Percentiles rank a stretch among this genome's conserved stretches.
Evolutionary conservation across 1,284 basidiomycete species (phyloP).

Genomic region (Neonothopanus nambi): DNA sequence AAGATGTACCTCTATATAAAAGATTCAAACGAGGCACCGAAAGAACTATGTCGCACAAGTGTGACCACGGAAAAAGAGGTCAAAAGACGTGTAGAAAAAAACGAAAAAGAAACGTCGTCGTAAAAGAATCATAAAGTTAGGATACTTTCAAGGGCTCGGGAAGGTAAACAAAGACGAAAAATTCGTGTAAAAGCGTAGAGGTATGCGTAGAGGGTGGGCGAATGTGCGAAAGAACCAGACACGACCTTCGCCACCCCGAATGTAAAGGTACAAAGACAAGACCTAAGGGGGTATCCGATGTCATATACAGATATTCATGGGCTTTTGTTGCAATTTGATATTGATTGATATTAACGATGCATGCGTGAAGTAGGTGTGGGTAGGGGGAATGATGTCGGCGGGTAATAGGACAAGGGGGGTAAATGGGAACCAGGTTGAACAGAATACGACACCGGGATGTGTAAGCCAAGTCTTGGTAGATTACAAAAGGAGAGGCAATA

Average conservation of each 20-base stretch:
- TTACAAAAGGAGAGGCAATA: conserved; percentile 6
- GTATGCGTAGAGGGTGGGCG: no score
- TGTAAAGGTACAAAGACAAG: conserved; percentile 1
- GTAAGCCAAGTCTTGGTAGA: conserved; percentile 8
- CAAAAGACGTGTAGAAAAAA: no score
- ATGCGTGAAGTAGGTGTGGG: conserved; percentile 6
- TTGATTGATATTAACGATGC: conserved; percentile 7
- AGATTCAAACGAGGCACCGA: no score
- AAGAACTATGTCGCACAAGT: no score
- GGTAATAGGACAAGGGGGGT: not conserved
- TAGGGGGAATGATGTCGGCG: not conserved
- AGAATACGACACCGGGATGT: conserved; percentile 5
- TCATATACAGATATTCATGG: conserved; percentile 8
- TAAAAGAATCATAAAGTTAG: conserved; percentile 7
- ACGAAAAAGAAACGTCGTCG: not conserved
- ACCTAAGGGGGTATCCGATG: conserved; percentile 3
- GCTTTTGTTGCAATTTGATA: not conserved
- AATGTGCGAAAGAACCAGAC: no score
- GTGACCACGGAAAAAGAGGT: no score
- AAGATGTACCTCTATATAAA: no score
- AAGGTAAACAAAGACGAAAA: not conserved
- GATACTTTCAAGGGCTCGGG: not conserved
- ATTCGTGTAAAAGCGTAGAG: conserved; percentile 4
- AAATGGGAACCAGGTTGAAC: not conserved
- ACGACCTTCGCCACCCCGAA: not conserved